Evolutionary conservation across 228 moss, liverwort and hornwort genomes (phyloP), one percentile per base, ranked within the genome.

Genomic region (Sphagnum magellanicum): DNA sequence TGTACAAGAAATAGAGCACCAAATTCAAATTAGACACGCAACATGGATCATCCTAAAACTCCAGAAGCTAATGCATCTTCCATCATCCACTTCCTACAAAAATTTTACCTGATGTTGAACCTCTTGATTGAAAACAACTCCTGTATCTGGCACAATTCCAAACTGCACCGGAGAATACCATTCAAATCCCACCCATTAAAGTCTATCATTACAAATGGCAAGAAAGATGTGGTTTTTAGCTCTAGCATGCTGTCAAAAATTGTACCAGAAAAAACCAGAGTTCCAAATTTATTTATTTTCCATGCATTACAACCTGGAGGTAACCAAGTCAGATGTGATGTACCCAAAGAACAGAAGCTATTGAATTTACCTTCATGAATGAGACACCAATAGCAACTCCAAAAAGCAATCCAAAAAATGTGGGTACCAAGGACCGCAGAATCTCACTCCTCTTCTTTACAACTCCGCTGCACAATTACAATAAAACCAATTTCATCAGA

Each of bases 381-480:
- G 86, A 79, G 47, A 82, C 74, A 47, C 89, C 91, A 51, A 79
- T 74, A 67, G 83, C 81, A 63, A 96, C 64, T 58, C 96, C 96
- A 59, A 91, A 9, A 50, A 76, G 68, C 65, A 91, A 79, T 72
- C 96, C 92, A 64, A 83, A 74, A 48, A 90, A 58, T 49, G 82
- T 80, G n/a, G 90, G 80, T 53, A 90, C 72, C 55, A 92, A 60
- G 67, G 89, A 78, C 73, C 78, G 88, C 49, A 91, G 70, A 16
- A 81, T 66, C 74, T 92, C 92, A 16, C 74, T 79, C 66, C 91
- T 80, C 78, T 80, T 91, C 78, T 79, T 92, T 53, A 88, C 81
- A 77, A 64, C 59, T 70, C 79, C 92, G 80, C 92, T 96, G 95
- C 74, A 74, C 32, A 32, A 32, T 32, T 32, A 32, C 32, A 3